A percentile compares a stretch with the other conserved stretches of the same genome.
Conservation (phyloP, 2,329 filamentous ascomycete genomes). For the Mycosphaerella sp. region DNA sequence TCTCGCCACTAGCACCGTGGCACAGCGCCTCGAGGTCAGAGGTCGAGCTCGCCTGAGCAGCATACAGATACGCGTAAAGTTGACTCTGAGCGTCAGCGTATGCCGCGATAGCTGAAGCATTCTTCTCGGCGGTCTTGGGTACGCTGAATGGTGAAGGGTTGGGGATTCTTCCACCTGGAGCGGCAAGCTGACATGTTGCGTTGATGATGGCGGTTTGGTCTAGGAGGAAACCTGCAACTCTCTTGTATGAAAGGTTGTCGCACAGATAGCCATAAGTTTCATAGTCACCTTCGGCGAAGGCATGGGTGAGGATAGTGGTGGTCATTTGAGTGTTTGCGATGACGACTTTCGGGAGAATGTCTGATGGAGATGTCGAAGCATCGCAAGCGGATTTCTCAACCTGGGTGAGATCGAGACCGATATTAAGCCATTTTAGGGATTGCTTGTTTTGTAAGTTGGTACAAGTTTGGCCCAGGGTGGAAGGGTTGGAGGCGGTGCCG, state of each 20-base stretch:
- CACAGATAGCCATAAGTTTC: constrained; percentile 24
- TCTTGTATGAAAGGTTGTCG: constrained; percentile 22
- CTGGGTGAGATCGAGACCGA: constrained; percentile 18
- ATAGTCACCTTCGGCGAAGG: constrained; percentile 21
- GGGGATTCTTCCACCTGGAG: constrained; percentile 4
- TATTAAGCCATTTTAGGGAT: constrained; percentile 18
- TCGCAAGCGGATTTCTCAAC: constrained; percentile 25
- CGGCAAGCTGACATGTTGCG: constrained; percentile 19
- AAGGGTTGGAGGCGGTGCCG: constrained; percentile 19
- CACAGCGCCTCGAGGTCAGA: constrained; percentile 1
- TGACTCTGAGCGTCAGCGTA: constrained; percentile 19
- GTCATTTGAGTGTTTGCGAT: constrained; percentile 24
- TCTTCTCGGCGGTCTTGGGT: background rate
- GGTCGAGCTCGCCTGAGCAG: constrained; percentile 14
- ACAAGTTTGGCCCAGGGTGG: constrained; percentile 23
- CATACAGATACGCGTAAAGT: constrained; percentile 22
- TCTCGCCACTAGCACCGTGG: background rate
- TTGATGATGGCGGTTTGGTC: constrained; percentile 18
- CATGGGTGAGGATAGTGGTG: constrained; percentile 22
- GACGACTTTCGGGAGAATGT: constrained; percentile 18
- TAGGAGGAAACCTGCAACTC: constrained; percentile 24
- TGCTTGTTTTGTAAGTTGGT: constrained; percentile 19
- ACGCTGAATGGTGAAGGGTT: constrained; percentile 12
- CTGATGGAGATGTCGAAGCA: constrained; percentile 14
- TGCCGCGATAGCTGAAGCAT: constrained; percentile 12